Base-by-base conservation (phyloP, 345 rosid species). In the Salix caprea region DNA sequence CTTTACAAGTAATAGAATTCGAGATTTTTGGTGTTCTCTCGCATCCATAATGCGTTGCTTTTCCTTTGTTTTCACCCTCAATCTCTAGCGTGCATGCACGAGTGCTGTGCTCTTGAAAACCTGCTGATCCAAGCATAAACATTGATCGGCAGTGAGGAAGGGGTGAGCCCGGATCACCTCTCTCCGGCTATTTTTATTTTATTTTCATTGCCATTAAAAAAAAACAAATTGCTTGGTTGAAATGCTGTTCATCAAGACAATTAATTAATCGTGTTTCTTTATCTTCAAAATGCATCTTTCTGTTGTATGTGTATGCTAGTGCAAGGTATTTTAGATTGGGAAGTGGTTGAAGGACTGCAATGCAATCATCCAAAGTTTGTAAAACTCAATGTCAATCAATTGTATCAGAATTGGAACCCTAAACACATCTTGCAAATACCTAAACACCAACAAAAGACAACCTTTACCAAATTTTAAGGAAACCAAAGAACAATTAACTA, bases 381-480 rank as follows among this genome's bases (percentile, higher is more conserved):
- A 34, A 34, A 34, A 5, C 6, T 0, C 6, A 0, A 4, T 34
- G 5, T 92, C 97, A 3, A 97, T 94, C 30, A 94, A 95, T 74
- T 94, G 97, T 76, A 94, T 84, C 30, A 94, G 95, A 65, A 94
- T 94, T 6, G 97, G 97, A 73, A 92, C 97, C 85, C 86, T 91
- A 80, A 94, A 94, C 44, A 91, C 98, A 83, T 92, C 94, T 84
- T 92, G 93, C 88, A 92, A 81, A 73, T 89, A 90, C 76, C 94
- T 92, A 78, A 73, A 40, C 64, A n/a, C 7, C 48, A 30, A 9
- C 10, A 32, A 28, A 21, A 28, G 44, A 24, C 13, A 1, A 2
- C 26, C 9, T 58, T 24, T 4, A n/a, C 8, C 26, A 18, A 15
- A 21, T 50, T n/a, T 30, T 16, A 6, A 21, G 23, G 34, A 24